phyloP scores from a whole-genome alignment of 1,284 basidiomycete species.

The Moesziomyces sp. region DNA sequence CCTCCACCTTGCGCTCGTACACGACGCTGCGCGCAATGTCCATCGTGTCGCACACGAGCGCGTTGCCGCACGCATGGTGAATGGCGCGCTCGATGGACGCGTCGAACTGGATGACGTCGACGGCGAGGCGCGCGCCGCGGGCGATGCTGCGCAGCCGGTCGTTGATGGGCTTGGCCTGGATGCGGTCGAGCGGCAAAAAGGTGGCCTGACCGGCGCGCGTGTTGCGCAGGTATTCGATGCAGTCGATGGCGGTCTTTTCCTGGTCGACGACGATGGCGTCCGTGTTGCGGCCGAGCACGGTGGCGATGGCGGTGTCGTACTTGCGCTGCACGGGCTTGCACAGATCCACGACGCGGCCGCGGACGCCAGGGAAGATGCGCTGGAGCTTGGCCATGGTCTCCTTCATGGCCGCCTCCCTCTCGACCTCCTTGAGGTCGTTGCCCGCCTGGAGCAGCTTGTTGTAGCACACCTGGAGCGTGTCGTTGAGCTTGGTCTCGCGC shows the following conservation, averaged over 20 bases:
- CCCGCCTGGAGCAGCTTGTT: conserved; percentile 76
- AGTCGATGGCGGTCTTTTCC: conserved; percentile 95
- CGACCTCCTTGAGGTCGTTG: conserved; percentile 74
- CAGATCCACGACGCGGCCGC: conserved; percentile 86
- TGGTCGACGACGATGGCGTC: conserved; percentile 96
- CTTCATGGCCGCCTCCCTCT: conserved; percentile 84
- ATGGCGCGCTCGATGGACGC: conserved; percentile 80
- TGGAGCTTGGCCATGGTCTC: conserved; percentile 86
- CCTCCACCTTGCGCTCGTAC: conserved; percentile 93
- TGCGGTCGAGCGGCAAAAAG: conserved; percentile 95
- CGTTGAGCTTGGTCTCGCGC: conserved; percentile 73
- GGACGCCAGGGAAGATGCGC: conserved; percentile 70
- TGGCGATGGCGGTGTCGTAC: conserved; percentile 92
- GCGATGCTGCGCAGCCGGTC: conserved; percentile 93
- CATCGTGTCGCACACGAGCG: conserved; percentile 93
- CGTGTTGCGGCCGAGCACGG: conserved; percentile 92
- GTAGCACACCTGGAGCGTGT: conserved; percentile 85
- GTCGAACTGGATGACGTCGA: conserved; percentile 78
- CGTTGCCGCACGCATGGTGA: conserved; percentile 93
- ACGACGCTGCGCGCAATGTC: conserved; percentile 88
- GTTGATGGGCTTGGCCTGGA: conserved; percentile 90
- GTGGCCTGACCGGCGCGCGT: conserved; percentile 95
- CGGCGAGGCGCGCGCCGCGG: conserved; percentile 88
- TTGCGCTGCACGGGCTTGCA: conserved; percentile 92
- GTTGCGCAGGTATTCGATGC: conserved; percentile 95